phyloP scores from a whole-genome alignment of 495 filamentous ascomycete species.

The Lophium mytilinum region DNA sequence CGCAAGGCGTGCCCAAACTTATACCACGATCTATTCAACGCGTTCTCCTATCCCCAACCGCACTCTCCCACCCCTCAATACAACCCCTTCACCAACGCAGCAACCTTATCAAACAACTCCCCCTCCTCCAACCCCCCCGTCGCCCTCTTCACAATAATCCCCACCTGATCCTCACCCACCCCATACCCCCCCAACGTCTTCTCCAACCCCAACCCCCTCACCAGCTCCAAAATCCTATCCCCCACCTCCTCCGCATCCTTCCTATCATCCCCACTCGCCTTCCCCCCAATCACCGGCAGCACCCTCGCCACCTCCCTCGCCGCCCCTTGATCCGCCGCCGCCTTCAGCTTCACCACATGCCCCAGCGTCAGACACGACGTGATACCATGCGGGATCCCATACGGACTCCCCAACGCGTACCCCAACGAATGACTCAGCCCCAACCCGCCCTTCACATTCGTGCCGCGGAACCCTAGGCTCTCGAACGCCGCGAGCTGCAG shows the following conservation, averaged over 20 bases:
- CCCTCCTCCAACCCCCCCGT: slow-evolving; percentile 28
- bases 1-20: too few relatives aligned
- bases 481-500: slow-evolving; percentile 41
- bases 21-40: too few relatives aligned
- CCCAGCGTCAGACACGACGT: slow-evolving; percentile 43
- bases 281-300: slow-evolving; percentile 33
- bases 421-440: slow-evolving; percentile 41
- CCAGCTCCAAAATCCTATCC: slow-evolving; percentile 32
- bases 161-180: slow-evolving; percentile 31
- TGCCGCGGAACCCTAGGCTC: slow-evolving; percentile 36
- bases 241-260: slow-evolving; percentile 32
- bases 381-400: slow-evolving; percentile 44
- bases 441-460: slow-evolving; percentile 38
- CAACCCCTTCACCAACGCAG: slow-evolving; percentile 30
- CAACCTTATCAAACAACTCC: slow-evolving; percentile 29
- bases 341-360: slow-evolving; percentile 40
- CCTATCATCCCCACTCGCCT: slow-evolving; percentile 31
- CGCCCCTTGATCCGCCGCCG: slow-evolving; percentile 27
- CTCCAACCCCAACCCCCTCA: slow-evolving; percentile 30
- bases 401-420: slow-evolving; percentile 43
- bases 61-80: slow-evolving; percentile 10
- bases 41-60: too few relatives aligned
- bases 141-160: slow-evolving; percentile 30
- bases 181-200: slow-evolving; percentile 31
- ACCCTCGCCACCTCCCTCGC: slow-evolving; percentile 39